These are phyloP conservation scores for Puccinia hordei DNA, from an alignment of 1,284 basidiomycete species.

Conservation along the genomic window DNA sequence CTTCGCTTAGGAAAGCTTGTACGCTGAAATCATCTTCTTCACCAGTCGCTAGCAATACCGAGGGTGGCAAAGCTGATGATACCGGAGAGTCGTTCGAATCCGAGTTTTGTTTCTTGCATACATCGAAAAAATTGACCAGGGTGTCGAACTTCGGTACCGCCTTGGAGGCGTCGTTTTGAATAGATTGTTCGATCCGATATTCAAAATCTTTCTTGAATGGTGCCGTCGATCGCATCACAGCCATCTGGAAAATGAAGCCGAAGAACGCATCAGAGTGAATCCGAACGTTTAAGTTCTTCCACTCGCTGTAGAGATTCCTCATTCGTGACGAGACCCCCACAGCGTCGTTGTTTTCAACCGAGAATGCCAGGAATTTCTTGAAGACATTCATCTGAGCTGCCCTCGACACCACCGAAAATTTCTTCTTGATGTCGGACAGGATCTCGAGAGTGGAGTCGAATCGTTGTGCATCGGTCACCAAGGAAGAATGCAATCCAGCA, in stretches of 20 bases:
- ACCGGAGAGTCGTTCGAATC: no score
- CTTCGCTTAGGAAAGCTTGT: not conserved
- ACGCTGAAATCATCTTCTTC: not conserved
- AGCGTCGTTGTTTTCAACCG: not conserved
- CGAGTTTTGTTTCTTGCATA: not conserved
- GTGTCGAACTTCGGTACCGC: not conserved
- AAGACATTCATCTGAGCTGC: slow-evolving; percentile 8
- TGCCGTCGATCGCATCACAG: not conserved
- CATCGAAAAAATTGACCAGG: not conserved
- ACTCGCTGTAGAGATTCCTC: not conserved
- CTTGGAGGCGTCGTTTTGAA: not conserved
- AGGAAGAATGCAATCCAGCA: not conserved
- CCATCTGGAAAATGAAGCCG: not conserved
- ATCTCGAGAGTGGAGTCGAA: not conserved
- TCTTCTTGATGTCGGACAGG: not conserved
- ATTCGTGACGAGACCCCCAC: not conserved
- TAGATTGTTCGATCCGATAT: not conserved
- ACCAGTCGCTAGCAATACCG: not conserved
- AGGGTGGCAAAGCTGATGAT: no score
- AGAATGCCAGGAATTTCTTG: not conserved
- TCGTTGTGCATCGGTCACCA: not conserved
- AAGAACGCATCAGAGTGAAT: not conserved
- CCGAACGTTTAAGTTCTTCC: not conserved
- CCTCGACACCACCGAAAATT: not conserved
- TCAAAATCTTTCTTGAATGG: not conserved